Evolutionary conservation across 176 grass and related monocot genomes (phyloP).

Genomic region (Triticum turgidum): DNA sequence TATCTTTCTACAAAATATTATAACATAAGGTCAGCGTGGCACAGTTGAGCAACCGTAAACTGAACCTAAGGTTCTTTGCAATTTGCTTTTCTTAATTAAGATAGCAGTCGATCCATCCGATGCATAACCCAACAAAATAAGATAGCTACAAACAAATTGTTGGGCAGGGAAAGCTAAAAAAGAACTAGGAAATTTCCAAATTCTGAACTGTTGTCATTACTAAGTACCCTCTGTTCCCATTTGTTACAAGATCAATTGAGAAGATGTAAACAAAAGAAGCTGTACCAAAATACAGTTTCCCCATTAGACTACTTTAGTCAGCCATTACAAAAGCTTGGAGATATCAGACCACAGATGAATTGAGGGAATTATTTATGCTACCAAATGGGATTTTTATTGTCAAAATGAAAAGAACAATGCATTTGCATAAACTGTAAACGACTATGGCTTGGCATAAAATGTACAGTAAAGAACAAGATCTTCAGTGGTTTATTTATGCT

Average conservation of each 20-base stretch:
- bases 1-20: neutral
- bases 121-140: neutral
- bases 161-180: neutral
- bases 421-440: neutral
- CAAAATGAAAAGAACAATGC: neutral
- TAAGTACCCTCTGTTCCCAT: too few relatives aligned
- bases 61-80: constrained; percentile 3
- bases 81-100: neutral
- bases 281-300: too few relatives aligned
- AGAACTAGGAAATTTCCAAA: neutral
- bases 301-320: too few relatives aligned
- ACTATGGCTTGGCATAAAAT: neutral
- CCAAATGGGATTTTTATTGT: too few relatives aligned
- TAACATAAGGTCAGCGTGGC: neutral
- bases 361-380: too few relatives aligned
- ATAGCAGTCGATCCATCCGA: neutral
- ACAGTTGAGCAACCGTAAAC: neutral
- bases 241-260: too few relatives aligned
- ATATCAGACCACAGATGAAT: too few relatives aligned
- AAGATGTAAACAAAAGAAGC: too few relatives aligned
- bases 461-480: neutral
- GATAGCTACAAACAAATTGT: neutral
- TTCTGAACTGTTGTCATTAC: too few relatives aligned
- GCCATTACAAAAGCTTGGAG: too few relatives aligned
- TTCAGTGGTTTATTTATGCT: neutral